Base-by-base conservation (phyloP, 192 early-diverging fungal genomes). In the Entophlyctis luteolus region DNA sequence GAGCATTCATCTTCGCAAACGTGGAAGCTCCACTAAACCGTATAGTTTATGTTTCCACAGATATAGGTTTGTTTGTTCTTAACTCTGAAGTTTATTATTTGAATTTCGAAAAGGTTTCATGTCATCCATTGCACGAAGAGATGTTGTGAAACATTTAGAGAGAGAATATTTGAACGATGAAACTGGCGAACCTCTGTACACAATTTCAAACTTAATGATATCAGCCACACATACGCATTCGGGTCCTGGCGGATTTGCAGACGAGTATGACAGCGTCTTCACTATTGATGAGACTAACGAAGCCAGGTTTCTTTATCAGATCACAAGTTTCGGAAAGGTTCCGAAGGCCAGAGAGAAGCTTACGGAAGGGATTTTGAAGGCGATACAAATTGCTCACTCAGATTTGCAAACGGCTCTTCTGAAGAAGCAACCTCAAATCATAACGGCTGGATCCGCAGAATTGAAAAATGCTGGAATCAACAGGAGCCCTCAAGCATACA, bases 151-250 rank as follows among this genome's bases (percentile, higher is more conserved):
- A 45, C 34, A 27, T 46, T 35, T 59, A 16, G 47, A 59, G 23
- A 36, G 25, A 32, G 46, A 23, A 56, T 76, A 25, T 47, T 65
- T 22, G 22, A 31, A 59, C 27, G 36, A 46, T 22, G 27, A 31
- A 2, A 52, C 65, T 3, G 65, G 76, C 12, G 57, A 62, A 20
- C 34, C 67, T 6, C 54, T 74, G 28, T 81, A 79, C 55, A 67
- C 37, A 3, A 10, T 65, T 25, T 72, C 77, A 6, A 81, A 81
- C 70, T 53, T 81, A 28, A 77, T 81, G 80, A 54, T 80, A 4
- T 79, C 77, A 5, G 78, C 72, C 16, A 81, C 77, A 5, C 80
- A 81, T 69, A 79, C 77, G 27, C 80, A 81, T 62, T 58, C 70
- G n/a, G 77, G 77, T 1, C 63, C 75, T 12, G 77, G 71, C 3